Base-by-base conservation (phyloP, 1,284 basidiomycete species). In the Leccinum solheimii region DNA sequence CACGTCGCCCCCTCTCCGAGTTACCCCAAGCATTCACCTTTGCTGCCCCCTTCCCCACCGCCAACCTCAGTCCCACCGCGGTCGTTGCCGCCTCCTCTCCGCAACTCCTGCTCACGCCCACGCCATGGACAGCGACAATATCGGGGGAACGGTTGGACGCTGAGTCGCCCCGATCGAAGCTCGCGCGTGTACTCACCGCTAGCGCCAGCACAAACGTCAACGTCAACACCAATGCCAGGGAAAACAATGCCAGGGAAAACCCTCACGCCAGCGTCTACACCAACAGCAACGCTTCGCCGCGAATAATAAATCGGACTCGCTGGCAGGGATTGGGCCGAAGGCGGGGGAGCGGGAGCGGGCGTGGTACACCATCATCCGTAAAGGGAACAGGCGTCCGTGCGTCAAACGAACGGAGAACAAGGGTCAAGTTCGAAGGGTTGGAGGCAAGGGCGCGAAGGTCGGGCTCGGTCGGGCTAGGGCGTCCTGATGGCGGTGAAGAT, bases 151-250 rank as follows among this genome's bases (percentile, higher is more conserved):
- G 21, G 1, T 5, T n/a, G 5, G 54, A n/a, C 0, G n/a, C 40
- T 0, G 66, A 70, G 10, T 70, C 67, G 0, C 70, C 68, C 3
- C 61, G 70, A 3, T 71, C 70, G 1, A 69, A 60, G 48, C 68
- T 69, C 13, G 68, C 68, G 10, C 61, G 30, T 13, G 67, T 69
- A 0, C 40, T 43, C 40, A 19, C n/a, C 40, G n/a, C 40, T n/a
- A 21, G 19, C 45, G 11, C 11, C 3, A 23, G 45, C 21, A 7
- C 40, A 19, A 43, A 43, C 40, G 40, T 43, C 40, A 19, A 43
- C 40, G n/a, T 11, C 40, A 19, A 43, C n/a, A 11, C 40, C 40
- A 19, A 43, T n/a, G 40, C 9, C 7, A 38, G 14, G 36, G 36
- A 0, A 38, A 8, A 23, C 23, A 23, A 23, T 23, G 23, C 23